Evolutionary conservation across 148 eudicot species (phyloP).

Genomic region (Pouteria glomerata): DNA sequence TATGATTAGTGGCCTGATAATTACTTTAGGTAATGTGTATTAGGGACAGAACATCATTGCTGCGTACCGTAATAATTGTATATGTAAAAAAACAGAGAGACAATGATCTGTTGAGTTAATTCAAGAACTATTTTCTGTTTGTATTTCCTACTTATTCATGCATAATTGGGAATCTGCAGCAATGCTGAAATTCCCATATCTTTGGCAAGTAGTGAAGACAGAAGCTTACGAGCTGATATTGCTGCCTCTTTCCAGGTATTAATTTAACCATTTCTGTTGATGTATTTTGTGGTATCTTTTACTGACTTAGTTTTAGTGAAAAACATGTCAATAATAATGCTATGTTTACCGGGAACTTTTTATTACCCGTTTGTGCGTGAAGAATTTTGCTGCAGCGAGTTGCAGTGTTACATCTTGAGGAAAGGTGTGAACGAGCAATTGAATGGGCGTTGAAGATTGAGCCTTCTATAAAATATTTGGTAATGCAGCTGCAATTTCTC

Average conservation of each 20-base stretch:
- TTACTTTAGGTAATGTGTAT: neutral
- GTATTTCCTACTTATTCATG: conserved; percentile 2
- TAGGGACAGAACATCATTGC: neutral
- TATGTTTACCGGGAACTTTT: neutral
- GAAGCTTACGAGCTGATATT: conserved; percentile 75
- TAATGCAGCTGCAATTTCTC: conserved; percentile 21
- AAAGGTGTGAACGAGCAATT: conserved; percentile 87
- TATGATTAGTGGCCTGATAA: neutral
- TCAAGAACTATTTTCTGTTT: neutral
- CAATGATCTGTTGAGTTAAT: neutral
- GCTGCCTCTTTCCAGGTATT: conserved; percentile 96
- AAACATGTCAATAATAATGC: neutral
- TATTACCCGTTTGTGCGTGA: neutral
- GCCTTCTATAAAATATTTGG: conserved; percentile 78
- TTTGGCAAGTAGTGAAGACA: conserved; percentile 69
- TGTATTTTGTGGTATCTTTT: neutral
- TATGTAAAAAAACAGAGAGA: neutral
- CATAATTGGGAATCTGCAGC: conserved; percentile 33
- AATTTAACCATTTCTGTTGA: neutral
- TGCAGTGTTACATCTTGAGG: conserved; percentile 92
- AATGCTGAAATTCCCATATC: conserved; percentile 64
- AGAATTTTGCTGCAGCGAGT: conserved; percentile 51
- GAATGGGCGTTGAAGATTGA: conserved; percentile 89
- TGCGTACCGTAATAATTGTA: neutral
- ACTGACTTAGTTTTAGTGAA: neutral